These are phyloP conservation scores for Rhodotorula sp. DNA, from an alignment of 1,284 basidiomycete genomes.

Conservation along the genomic window DNA sequence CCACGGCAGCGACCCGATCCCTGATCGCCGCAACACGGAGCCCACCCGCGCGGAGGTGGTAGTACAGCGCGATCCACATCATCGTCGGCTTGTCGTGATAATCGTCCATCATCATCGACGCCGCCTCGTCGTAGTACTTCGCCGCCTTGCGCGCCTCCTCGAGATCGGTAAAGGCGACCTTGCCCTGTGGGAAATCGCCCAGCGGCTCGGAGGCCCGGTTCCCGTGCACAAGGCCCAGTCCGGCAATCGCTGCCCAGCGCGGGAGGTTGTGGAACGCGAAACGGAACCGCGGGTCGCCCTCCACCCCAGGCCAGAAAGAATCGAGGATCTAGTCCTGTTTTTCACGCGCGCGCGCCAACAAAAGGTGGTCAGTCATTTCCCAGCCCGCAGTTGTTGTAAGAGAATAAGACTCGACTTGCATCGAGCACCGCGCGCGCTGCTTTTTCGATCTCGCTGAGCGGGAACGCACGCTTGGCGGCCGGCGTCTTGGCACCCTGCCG, in stretches of 20 bases:
- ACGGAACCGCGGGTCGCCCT: neutral
- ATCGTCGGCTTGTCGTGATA: neutral
- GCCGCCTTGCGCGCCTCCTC: neutral
- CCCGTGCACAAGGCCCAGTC: neutral
- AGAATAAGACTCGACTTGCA: too few species aligned
- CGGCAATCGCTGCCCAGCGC: neutral
- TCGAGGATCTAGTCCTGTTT: neutral
- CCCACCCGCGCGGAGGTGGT: neutral
- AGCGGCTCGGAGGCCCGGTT: neutral
- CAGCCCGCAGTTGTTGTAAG: too few species aligned
- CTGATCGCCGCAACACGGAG: neutral
- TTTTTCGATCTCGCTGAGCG: constrained; percentile 1
- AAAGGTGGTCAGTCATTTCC: too few species aligned
- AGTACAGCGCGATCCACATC: neutral
- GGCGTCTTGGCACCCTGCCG: neutral
- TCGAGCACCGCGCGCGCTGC: neutral
- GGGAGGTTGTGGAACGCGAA: neutral
- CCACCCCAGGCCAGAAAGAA: neutral
- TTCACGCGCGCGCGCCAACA: too few species aligned
- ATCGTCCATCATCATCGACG: neutral
- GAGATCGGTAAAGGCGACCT: neutral
- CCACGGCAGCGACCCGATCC: neutral
- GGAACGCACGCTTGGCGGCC: neutral
- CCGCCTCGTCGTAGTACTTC: constrained; percentile 1
- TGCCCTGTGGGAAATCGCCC: neutral